These are phyloP conservation scores for Cyanodermella asteris DNA, from an alignment of 2,329 filamentous ascomycete species.

Conservation along the genomic window DNA sequence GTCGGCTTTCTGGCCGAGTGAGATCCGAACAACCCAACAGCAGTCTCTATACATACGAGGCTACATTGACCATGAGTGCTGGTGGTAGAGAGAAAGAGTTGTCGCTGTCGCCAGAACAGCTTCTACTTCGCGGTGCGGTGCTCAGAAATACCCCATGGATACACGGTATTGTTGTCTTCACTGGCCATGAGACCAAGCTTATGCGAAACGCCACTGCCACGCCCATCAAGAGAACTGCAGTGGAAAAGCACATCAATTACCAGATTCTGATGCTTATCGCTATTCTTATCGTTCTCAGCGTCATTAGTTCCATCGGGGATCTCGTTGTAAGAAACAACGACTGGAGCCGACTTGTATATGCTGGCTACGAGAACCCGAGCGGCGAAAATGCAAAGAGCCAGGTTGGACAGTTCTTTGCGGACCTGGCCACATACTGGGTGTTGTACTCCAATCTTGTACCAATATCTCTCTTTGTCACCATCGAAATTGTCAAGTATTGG, in stretches of 20 bases:
- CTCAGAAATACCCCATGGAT: slow-evolving; percentile 94
- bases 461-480: slow-evolving; percentile 91
- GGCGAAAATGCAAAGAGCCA: slow-evolving; percentile 48
- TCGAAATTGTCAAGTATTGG: slow-evolving; percentile 95
- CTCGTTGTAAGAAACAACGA: slow-evolving; percentile 52
- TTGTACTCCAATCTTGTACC: slow-evolving; percentile 90
- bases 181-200: slow-evolving; percentile 91
- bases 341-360: slow-evolving; percentile 44
- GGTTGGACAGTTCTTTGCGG: slow-evolving; percentile 83
- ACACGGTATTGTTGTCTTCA: slow-evolving; percentile 89
- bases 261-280: slow-evolving; percentile 78
- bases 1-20: slow-evolving; percentile 63
- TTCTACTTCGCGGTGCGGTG: slow-evolving; percentile 79
- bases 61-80: slow-evolving; percentile 73
- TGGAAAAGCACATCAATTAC: slow-evolving; percentile 81
- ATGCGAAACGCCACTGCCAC: slow-evolving; percentile 97
- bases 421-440: slow-evolving; percentile 97
- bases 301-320: slow-evolving; percentile 81
- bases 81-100: slow-evolving; percentile 88
- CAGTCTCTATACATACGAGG: slow-evolving; percentile 95
- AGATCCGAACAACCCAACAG: slow-evolving; percentile 96
- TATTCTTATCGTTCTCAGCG: slow-evolving; percentile 63
- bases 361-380: slow-evolving; percentile 42
- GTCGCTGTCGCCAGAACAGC: slow-evolving; percentile 72
- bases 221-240: slow-evolving; percentile 92